A percentile compares a stretch with the other conserved stretches of the same genome.
Evolutionary conservation across 2,329 filamentous ascomycete species (phyloP).

Genomic region (Mycosphaerella arachidis): DNA sequence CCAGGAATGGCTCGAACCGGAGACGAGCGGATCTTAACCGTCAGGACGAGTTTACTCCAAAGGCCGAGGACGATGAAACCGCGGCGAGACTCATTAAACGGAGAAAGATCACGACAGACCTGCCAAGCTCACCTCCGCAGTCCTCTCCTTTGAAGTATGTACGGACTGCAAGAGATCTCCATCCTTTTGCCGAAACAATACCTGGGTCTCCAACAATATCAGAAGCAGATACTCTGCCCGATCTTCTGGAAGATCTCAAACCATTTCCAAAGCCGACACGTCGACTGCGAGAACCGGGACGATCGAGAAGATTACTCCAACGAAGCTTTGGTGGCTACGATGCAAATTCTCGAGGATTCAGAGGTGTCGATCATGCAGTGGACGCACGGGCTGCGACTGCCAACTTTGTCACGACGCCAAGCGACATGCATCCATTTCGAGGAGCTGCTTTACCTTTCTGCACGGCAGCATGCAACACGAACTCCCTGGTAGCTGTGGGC

Average conservation of each 20-base stretch:
- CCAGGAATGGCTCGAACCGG: conserved; percentile 43
- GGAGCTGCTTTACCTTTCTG: conserved; percentile 60
- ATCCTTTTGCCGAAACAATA: conserved; percentile 18
- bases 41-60: conserved; percentile 15
- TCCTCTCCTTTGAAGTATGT: conserved; percentile 46
- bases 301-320: conserved; percentile 38
- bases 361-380: conserved; percentile 39
- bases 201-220: conserved; percentile 13
- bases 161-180: conserved; percentile 17
- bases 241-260: conserved; percentile 37
- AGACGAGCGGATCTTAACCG: conserved; percentile 7
- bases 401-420: conserved; percentile 55
- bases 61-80: conserved; percentile 23
- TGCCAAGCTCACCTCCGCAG: conserved; percentile 45
- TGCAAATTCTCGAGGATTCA: conserved; percentile 37
- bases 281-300: conserved; percentile 34
- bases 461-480: conserved; percentile 61
- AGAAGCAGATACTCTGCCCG: conserved; percentile 37
- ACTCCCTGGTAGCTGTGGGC: conserved; percentile 63
- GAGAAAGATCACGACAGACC: conserved; percentile 32
- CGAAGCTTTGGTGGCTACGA: conserved; percentile 45
- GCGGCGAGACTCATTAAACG: conserved; percentile 27
- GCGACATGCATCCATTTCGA: conserved; percentile 50
- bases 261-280: conserved; percentile 42
- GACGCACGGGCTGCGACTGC: conserved; percentile 58